Conservation (phyloP, 2,329 filamentous ascomycete species). For the Pseudogymnoascus sp. region DNA sequence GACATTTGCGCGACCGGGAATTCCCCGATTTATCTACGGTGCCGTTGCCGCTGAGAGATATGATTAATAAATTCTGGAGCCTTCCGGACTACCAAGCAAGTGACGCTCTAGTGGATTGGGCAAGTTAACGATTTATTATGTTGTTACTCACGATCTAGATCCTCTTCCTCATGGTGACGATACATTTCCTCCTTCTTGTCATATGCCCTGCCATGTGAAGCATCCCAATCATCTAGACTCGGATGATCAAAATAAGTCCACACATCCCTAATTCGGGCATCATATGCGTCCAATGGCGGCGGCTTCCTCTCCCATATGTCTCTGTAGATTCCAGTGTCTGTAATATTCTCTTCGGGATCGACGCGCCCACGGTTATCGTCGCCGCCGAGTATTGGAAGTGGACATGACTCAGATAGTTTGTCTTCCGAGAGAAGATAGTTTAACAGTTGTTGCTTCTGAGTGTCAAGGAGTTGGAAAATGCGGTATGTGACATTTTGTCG, state of each 20-base stretch:
- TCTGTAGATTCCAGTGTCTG: slow-evolving; percentile 23
- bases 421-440: no score
- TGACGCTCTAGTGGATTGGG: not conserved
- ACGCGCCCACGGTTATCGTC: slow-evolving; percentile 21
- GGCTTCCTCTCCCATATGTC: slow-evolving; percentile 26
- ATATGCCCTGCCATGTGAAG: no score
- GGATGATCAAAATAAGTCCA: no score
- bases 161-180: not conserved
- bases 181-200: not conserved
- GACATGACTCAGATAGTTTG: not conserved
- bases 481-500: slow-evolving; percentile 14
- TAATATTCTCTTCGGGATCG: slow-evolving; percentile 24
- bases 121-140: no score
- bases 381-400: slow-evolving; percentile 18
- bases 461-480: slow-evolving; percentile 18
- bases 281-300: no score
- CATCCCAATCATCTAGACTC: no score
- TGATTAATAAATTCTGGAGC: not conserved
- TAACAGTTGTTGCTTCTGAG: slow-evolving; percentile 14
- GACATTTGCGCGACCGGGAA: not conserved
- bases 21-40: not conserved
- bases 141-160: no score
- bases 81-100: not conserved
- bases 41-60: not conserved
- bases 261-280: no score